These are phyloP conservation scores for Poronia punctata DNA, from an alignment of 495 filamentous ascomycete genomes.

Conservation along the genomic window DNA sequence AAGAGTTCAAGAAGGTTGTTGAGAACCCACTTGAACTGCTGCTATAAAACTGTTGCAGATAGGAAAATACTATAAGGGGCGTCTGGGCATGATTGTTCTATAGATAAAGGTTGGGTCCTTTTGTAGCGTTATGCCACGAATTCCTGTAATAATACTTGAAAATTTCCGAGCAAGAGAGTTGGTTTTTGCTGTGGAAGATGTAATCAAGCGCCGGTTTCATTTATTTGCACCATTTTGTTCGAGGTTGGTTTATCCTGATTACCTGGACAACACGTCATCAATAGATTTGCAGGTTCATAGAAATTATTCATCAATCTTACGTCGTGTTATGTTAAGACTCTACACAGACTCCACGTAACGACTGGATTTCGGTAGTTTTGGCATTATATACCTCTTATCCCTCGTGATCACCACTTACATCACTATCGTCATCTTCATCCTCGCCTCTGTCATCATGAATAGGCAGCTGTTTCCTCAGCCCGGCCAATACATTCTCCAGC, in stretches of 20 bases:
- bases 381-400: neutral
- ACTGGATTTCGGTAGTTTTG: too few relatives aligned
- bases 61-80: conserved; percentile 16
- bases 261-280: too few relatives aligned
- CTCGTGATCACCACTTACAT: neutral
- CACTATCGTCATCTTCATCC: neutral
- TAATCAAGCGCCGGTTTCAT: too few relatives aligned
- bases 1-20: conserved; percentile 92
- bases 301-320: too few relatives aligned
- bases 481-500: conserved; percentile 22
- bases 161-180: neutral
- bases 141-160: conserved; percentile 26
- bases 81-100: conserved; percentile 27
- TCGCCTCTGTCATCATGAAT: conserved; percentile 3
- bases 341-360: too few relatives aligned
- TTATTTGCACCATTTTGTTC: too few relatives aligned
- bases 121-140: conserved; percentile 26
- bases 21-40: conserved; percentile 95
- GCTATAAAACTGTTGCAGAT: conserved; percentile 48
- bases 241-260: too few relatives aligned
- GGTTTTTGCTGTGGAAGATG: neutral
- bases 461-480: conserved; percentile 23
- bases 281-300: too few relatives aligned
- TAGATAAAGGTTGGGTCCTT: conserved; percentile 25
- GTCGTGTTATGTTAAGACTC: too few relatives aligned